A percentile compares a stretch with the other conserved stretches of the same genome.
Conservation (phyloP, 805 yeast genomes). For the Lipomyces chichibuensis region DNA sequence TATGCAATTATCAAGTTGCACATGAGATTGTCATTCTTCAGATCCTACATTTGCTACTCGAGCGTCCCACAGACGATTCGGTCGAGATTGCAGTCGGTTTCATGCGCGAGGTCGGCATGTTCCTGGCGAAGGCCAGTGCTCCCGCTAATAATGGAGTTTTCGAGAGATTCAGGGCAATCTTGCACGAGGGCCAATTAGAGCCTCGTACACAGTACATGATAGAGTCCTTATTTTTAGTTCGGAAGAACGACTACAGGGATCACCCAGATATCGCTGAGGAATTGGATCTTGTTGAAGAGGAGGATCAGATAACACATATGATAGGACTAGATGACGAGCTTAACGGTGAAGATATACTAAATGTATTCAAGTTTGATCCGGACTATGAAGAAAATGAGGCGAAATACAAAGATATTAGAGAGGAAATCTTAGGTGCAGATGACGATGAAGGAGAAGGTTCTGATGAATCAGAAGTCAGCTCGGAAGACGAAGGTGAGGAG, state of each 20-base stretch:
- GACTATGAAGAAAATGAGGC: conserved; percentile 56
- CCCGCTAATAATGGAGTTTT: conserved; percentile 55
- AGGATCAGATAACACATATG: conserved; percentile 61
- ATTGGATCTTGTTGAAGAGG: conserved; percentile 65
- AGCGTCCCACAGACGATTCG: conserved; percentile 57
- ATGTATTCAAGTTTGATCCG: conserved; percentile 56
- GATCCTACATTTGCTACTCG: conserved; percentile 53
- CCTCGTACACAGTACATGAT: conserved; percentile 52
- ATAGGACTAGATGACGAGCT: conserved; percentile 58
- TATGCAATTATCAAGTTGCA: conserved; percentile 64
- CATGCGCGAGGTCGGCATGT: conserved; percentile 57
- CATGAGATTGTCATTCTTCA: conserved; percentile 60
- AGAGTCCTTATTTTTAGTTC: conserved; percentile 55
- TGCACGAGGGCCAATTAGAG: conserved; percentile 57
- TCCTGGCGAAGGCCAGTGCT: conserved; percentile 50
- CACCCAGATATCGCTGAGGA: conserved; percentile 50
- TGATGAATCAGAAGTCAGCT: conserved; percentile 36
- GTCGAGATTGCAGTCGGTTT: conserved; percentile 59
- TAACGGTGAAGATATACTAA: conserved; percentile 52
- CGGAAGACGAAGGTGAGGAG: conserved; percentile 36
- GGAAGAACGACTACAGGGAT: conserved; percentile 51
- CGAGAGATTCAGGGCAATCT: conserved; percentile 62
- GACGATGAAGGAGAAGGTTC: conserved; percentile 33
- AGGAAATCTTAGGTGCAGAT: conserved; percentile 53
- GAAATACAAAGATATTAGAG: conserved; percentile 50